These are phyloP conservation scores for Somion occarium DNA, from an alignment of 1,284 basidiomycete genomes.

Conservation along the genomic window DNA sequence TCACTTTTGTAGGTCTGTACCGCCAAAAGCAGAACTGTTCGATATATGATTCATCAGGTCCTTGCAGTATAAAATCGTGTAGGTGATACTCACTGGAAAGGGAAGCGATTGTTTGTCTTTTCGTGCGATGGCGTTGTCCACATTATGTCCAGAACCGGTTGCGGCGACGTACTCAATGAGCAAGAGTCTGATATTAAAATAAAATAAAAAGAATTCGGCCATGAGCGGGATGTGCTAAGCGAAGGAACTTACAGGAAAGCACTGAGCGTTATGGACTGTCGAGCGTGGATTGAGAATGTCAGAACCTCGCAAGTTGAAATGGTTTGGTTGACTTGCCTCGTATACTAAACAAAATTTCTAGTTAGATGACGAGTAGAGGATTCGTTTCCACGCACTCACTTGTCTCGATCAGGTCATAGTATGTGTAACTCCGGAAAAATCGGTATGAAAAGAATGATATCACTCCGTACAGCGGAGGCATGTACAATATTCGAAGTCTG, in stretches of 20 bases:
- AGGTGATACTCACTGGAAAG: constrained; percentile 49
- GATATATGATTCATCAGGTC: too few species aligned
- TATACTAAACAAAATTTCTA: constrained; percentile 31
- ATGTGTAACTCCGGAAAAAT: constrained; percentile 77
- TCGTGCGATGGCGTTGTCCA: constrained; percentile 62
- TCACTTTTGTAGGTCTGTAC: constrained; percentile 76
- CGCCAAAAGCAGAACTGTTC: constrained; percentile 67
- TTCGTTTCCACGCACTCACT: constrained; percentile 37
- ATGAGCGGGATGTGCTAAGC: constrained; percentile 2
- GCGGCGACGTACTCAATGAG: constrained; percentile 82
- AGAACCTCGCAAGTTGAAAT: background rate
- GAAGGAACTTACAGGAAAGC: constrained; percentile 61
- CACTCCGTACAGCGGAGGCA: constrained; percentile 80
- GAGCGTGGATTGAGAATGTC: background rate
- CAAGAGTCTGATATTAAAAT: constrained; percentile 55
- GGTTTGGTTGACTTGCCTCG: constrained; percentile 42
- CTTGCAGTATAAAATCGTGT: too few species aligned
- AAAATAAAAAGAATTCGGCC: constrained; percentile 24
- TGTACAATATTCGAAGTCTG: constrained; percentile 72
- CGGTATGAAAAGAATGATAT: constrained; percentile 88
- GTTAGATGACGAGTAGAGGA: constrained; percentile 3
- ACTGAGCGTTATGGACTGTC: constrained; percentile 69
- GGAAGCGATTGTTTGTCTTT: constrained; percentile 81
- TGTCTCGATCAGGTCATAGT: constrained; percentile 74
- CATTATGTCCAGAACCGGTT: constrained; percentile 54